phyloP scores from a whole-genome alignment of 2,329 filamentous ascomycete genomes.

The Cercospora sesami region DNA sequence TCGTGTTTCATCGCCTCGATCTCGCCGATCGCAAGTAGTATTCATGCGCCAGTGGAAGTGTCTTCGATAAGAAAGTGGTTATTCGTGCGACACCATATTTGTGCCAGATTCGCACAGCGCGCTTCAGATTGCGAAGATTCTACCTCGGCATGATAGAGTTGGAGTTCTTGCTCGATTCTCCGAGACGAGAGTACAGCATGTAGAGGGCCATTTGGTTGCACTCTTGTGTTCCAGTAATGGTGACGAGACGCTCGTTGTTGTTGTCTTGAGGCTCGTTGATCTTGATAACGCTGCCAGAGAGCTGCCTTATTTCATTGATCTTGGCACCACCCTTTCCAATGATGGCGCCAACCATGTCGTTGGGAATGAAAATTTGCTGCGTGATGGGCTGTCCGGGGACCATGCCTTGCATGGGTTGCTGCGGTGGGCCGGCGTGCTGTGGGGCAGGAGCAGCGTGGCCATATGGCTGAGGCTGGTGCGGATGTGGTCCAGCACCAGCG shows the following conservation, averaged over 20 bases:
- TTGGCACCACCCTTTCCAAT: constrained; percentile 98
- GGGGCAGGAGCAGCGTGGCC: constrained; percentile 56
- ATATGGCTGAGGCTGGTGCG: constrained; percentile 62
- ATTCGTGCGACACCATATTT: not conserved
- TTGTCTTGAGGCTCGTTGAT: constrained; percentile 99
- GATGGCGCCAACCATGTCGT: constrained; percentile 99
- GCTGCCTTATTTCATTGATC: constrained; percentile 98
- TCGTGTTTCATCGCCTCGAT: not conserved
- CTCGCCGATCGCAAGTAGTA: not conserved
- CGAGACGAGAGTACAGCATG: constrained; percentile 97
- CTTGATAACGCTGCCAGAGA: constrained; percentile 98
- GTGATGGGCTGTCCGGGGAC: constrained; percentile 83
- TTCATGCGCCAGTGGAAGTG: not conserved
- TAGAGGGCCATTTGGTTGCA: constrained; percentile 99
- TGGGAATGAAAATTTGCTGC: constrained; percentile 98
- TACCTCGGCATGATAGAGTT: constrained; percentile 42
- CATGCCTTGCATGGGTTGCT: constrained; percentile 69
- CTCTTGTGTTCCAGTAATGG: constrained; percentile 95
- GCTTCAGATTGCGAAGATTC: constrained; percentile 1
- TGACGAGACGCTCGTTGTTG: constrained; percentile 96
- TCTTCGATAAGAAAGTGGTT: not conserved
- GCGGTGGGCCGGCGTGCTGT: constrained; percentile 66
- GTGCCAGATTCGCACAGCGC: not conserved
- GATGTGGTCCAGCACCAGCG: constrained; percentile 74
- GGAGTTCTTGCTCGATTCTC: constrained; percentile 57